phyloP scores from a whole-genome alignment of 2,329 filamentous ascomycete genomes.

The Xylariaceae sp. region DNA sequence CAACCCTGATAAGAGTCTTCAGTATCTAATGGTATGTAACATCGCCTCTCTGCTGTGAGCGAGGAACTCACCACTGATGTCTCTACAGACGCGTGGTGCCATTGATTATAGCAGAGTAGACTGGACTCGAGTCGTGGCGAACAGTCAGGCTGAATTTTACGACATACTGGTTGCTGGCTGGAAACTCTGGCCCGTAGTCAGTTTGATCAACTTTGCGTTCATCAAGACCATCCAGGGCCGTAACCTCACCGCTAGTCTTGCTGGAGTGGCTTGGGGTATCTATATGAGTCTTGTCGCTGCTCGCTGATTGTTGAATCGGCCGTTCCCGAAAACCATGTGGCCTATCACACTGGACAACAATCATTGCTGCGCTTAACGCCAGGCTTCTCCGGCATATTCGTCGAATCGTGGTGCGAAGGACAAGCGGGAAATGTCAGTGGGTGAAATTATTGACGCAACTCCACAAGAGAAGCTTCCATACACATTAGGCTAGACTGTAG shows the following conservation, averaged over 20 bases:
- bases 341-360: background rate
- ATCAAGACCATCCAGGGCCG: conserved; percentile 68
- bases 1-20: conserved; percentile 32
- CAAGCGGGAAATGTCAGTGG: too few relatives aligned
- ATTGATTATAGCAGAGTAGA: conserved; percentile 45
- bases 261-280: conserved; percentile 70
- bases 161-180: conserved; percentile 65
- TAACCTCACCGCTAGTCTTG: conserved; percentile 66
- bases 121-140: conserved; percentile 40
- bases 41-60: too few relatives aligned
- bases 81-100: conserved; percentile 23
- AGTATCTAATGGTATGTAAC: conserved; percentile 19
- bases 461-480: too few relatives aligned
- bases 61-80: too few relatives aligned
- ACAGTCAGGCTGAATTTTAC: conserved; percentile 54
- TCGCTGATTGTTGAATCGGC: conserved; percentile 5
- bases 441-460: too few relatives aligned
- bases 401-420: too few relatives aligned
- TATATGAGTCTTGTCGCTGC: conserved; percentile 65
- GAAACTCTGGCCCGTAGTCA: conserved; percentile 69
- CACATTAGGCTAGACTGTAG: too few relatives aligned
- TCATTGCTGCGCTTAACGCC: background rate
- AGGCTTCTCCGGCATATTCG: too few relatives aligned
- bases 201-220: conserved; percentile 63
- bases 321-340: background rate